These are phyloP conservation scores for Colletotrichum sp. DNA, from an alignment of 2,329 filamentous ascomycete species.

Conservation along the genomic window DNA sequence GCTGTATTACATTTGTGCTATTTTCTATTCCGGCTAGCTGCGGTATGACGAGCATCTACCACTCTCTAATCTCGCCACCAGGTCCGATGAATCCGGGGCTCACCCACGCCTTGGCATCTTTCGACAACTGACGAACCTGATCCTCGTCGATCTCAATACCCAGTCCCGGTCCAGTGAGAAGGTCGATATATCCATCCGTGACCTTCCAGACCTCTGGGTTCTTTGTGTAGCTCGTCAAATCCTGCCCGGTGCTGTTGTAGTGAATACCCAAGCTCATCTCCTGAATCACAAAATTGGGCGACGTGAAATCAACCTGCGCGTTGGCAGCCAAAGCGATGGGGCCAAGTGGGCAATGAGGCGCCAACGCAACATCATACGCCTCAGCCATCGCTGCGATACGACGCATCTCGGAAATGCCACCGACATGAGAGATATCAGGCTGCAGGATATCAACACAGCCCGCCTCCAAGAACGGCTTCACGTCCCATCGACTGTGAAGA, in stretches of 20 bases:
- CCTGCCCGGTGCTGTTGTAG: constrained; percentile 72
- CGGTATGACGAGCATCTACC: constrained; percentile 46
- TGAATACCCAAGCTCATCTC: constrained; percentile 84
- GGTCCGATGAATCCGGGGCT: constrained; percentile 71
- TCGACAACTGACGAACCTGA: constrained; percentile 62
- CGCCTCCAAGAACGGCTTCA: constrained; percentile 73
- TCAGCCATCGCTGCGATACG: constrained; percentile 75
- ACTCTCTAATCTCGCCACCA: constrained; percentile 70
- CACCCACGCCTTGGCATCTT: constrained; percentile 67
- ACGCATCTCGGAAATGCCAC: constrained; percentile 74
- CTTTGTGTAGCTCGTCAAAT: constrained; percentile 70
- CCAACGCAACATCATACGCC: constrained; percentile 74
- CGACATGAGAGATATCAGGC: constrained; percentile 74
- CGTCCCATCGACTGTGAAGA: constrained; percentile 75
- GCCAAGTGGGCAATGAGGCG: constrained; percentile 76
- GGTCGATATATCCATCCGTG: constrained; percentile 67
- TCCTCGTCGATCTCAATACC: constrained; percentile 78
- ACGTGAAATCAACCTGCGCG: constrained; percentile 67
- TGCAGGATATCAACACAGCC: constrained; percentile 74
- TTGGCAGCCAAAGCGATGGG: constrained; percentile 76
- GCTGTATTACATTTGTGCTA: too few relatives aligned
- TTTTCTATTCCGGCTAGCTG: neutral
- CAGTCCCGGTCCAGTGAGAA: constrained; percentile 64
- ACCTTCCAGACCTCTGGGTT: constrained; percentile 71
- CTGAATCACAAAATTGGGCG: constrained; percentile 73